Conservation (phyloP, 352 stramenopile genomes). For the Globisporangium parvum region DNA sequence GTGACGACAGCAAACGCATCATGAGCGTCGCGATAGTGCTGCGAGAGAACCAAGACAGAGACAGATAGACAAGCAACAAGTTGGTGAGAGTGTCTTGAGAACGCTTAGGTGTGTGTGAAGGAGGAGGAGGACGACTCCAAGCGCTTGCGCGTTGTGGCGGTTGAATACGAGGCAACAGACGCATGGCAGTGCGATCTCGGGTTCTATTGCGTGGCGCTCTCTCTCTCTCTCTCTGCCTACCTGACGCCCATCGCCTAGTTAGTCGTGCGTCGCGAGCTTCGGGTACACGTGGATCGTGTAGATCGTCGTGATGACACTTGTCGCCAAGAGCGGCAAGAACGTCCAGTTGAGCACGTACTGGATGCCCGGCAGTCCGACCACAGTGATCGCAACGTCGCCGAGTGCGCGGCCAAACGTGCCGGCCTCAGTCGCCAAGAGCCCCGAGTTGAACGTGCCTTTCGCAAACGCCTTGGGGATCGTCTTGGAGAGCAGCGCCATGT, state of each 20-base stretch:
- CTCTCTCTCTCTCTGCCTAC: background rate
- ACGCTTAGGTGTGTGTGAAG: too few species aligned
- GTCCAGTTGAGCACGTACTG: slow-evolving; percentile 84
- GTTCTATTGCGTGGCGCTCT: too few species aligned
- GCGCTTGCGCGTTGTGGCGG: too few species aligned
- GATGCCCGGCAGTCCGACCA: slow-evolving; percentile 74
- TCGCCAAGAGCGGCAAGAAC: slow-evolving; percentile 58
- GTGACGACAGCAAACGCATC: too few species aligned
- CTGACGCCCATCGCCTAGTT: background rate
- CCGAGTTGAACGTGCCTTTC: slow-evolving; percentile 92
- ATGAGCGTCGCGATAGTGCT: too few species aligned
- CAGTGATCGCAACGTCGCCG: slow-evolving; percentile 81
- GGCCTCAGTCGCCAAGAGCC: slow-evolving; percentile 90
- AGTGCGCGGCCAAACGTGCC: slow-evolving; percentile 87
- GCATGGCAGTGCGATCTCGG: too few species aligned
- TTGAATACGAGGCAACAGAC: too few species aligned
- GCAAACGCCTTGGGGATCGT: slow-evolving; percentile 91
- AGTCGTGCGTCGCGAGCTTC: slow-evolving; percentile 58
- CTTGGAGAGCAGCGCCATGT: slow-evolving; percentile 92
- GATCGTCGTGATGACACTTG: slow-evolving; percentile 50
- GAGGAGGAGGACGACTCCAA: too few species aligned
- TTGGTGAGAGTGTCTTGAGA: too few species aligned
- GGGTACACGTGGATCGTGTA: slow-evolving; percentile 70
- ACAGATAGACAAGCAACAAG: too few species aligned
- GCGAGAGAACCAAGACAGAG: too few species aligned